Conservation (phyloP, 768 basidiomycete species). For the Lactifluus pinguis region DNA sequence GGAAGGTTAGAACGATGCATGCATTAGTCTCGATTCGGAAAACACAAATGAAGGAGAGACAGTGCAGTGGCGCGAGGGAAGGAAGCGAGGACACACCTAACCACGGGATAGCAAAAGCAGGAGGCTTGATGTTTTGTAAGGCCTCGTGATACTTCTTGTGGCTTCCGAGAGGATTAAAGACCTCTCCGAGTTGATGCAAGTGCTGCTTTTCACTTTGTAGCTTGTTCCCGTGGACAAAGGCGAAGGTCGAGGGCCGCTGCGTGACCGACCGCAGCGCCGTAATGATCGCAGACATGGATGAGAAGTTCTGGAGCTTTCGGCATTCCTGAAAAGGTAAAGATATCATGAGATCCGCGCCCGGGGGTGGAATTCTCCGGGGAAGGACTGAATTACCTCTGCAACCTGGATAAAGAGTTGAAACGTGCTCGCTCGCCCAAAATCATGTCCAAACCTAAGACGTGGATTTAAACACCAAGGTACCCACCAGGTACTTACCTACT, state of each 20-base stretch:
- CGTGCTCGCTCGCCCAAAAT: constrained; percentile 30
- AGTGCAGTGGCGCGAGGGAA: not conserved
- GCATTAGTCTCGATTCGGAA: not conserved
- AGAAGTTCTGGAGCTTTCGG: constrained; percentile 35
- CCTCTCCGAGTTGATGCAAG: constrained; percentile 20
- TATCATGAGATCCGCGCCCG: not conserved
- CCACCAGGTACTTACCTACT: constrained; percentile 19
- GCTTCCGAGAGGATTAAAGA: constrained; percentile 29
- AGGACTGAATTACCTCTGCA: constrained; percentile 28
- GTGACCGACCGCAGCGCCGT: constrained; percentile 34
- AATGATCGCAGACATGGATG: constrained; percentile 35
- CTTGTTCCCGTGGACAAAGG: constrained; percentile 21
- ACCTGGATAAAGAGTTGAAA: constrained; percentile 38
- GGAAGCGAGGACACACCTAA: constrained; percentile 23
- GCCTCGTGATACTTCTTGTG: constrained; percentile 32
- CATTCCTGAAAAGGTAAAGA: constrained; percentile 30
- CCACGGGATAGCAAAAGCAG: constrained; percentile 31
- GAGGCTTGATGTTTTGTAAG: constrained; percentile 23
- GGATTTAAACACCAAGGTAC: constrained; percentile 20
- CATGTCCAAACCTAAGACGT: constrained; percentile 30
- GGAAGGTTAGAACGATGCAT: too few relatives aligned
- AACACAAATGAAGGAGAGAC: not conserved
- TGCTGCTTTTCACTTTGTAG: constrained; percentile 22
- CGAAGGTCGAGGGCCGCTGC: constrained; percentile 28
- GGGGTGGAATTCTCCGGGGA: not conserved